These are phyloP conservation scores for Adiantum capillusveneris DNA, from an alignment of 75 land plant genomes.

Conservation along the genomic window DNA sequence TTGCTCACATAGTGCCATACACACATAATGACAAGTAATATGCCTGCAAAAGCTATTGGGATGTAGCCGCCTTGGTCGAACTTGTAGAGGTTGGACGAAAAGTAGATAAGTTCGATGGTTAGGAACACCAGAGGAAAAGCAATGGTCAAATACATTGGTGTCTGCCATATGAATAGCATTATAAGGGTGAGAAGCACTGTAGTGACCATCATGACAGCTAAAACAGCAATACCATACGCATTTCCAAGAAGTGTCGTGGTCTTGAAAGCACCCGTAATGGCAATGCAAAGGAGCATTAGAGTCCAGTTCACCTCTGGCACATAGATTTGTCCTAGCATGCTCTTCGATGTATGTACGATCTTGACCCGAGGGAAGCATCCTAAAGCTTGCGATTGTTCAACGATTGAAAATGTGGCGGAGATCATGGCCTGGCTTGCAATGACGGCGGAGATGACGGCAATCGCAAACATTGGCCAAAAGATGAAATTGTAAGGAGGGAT, in stretches of 20 bases:
- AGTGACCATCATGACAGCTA: too few relatives aligned
- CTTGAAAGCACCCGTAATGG: conserved; percentile 7
- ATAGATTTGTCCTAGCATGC: conserved; percentile 12
- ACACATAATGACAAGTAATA: too few relatives aligned
- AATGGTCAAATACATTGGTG: too few relatives aligned
- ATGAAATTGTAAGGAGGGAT: conserved; percentile 33
- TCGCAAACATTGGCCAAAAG: conserved; percentile 18
- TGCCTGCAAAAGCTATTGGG: too few relatives aligned
- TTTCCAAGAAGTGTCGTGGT: conserved; percentile 15
- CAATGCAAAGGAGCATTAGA: conserved; percentile 17
- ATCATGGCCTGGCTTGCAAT: conserved; percentile 28
- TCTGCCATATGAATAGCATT: too few relatives aligned
- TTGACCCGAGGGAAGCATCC: conserved; percentile 24
- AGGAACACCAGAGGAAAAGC: too few relatives aligned
- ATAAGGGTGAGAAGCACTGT: too few relatives aligned
- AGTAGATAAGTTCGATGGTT: too few relatives aligned
- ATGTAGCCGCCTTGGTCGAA: too few relatives aligned
- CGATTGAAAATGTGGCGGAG: conserved; percentile 18
- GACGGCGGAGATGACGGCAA: conserved; percentile 14
- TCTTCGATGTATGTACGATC: conserved; percentile 17
- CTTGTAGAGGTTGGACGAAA: too few relatives aligned
- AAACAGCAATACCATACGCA: too few relatives aligned
- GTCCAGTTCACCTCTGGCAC: conserved; percentile 18
- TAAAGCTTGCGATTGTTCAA: conserved; percentile 13
- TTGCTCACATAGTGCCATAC: too few relatives aligned